Conservation (phyloP, 2,329 filamentous ascomycete genomes). For the Ophiocordyceps sinensis region DNA sequence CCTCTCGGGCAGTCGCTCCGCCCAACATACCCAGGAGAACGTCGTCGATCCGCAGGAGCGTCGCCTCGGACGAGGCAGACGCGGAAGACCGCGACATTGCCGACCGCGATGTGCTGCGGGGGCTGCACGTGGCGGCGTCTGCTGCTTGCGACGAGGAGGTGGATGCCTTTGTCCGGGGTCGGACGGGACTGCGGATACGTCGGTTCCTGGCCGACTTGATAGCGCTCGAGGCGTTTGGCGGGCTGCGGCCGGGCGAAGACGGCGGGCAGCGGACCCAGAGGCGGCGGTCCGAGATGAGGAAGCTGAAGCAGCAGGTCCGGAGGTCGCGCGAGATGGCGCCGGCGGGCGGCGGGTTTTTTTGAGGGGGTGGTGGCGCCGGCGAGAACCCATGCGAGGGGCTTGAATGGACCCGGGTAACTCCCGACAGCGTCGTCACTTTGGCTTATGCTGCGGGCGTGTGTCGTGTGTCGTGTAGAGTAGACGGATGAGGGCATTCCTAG, state of each 20-base stretch:
- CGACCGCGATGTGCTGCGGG: slow-evolving; percentile 38
- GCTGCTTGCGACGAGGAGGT: slow-evolving; percentile 41
- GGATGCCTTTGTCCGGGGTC: slow-evolving; percentile 34
- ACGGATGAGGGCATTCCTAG: too few relatives aligned
- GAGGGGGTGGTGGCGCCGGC: not conserved
- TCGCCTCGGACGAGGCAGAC: slow-evolving; percentile 10
- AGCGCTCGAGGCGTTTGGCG: slow-evolving; percentile 31
- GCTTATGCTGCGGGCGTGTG: too few relatives aligned
- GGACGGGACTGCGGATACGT: slow-evolving; percentile 37
- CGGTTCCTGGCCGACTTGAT: slow-evolving; percentile 40
- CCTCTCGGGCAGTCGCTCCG: slow-evolving; percentile 9
- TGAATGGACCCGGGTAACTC: too few relatives aligned
- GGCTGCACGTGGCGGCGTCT: slow-evolving; percentile 38
- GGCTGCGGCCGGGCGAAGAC: slow-evolving; percentile 11
- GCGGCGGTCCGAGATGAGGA: slow-evolving; percentile 18
- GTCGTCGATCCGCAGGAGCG: slow-evolving; percentile 17
- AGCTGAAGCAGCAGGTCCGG: slow-evolving; percentile 20
- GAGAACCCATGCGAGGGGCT: not conserved
- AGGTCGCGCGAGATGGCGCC: slow-evolving; percentile 15
- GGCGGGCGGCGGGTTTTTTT: slow-evolving; percentile 5
- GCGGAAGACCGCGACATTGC: slow-evolving; percentile 24
- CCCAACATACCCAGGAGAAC: slow-evolving; percentile 21
- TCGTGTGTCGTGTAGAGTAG: too few relatives aligned
- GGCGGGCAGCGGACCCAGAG: slow-evolving; percentile 12
- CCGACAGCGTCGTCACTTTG: too few relatives aligned